Conservation (phyloP, 1,284 basidiomycete species). For the Cryptococcus maquisensis region DNA sequence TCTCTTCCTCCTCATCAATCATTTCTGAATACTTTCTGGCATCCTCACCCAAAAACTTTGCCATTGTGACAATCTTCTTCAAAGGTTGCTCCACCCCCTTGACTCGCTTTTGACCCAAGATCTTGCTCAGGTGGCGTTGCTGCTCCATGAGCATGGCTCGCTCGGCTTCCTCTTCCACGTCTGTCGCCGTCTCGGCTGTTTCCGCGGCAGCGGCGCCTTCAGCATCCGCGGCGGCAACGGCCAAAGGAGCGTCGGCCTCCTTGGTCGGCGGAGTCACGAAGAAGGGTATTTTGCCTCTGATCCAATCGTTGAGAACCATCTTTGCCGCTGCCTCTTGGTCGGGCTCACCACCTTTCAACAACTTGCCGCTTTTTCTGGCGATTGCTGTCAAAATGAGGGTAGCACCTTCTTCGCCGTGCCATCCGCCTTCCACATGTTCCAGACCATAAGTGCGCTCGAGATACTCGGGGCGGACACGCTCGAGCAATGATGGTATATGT, state of each 20-base stretch:
- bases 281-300: slow-evolving; percentile 70
- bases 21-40: slow-evolving; percentile 33
- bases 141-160: slow-evolving; percentile 42
- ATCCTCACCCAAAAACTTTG: slow-evolving; percentile 53
- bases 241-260: slow-evolving; percentile 23
- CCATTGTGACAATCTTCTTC: slow-evolving; percentile 55
- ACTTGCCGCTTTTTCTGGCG: slow-evolving; percentile 83
- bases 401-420: slow-evolving; percentile 53
- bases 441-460: slow-evolving; percentile 86
- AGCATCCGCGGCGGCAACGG: neutral
- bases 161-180: slow-evolving; percentile 12
- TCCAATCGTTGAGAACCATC: slow-evolving; percentile 96
- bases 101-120: slow-evolving; percentile 49
- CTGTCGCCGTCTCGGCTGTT: slow-evolving; percentile 19
- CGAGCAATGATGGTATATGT: slow-evolving; percentile 83
- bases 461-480: slow-evolving; percentile 87
- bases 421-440: slow-evolving; percentile 54
- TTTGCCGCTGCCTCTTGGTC: slow-evolving; percentile 90
- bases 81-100: slow-evolving; percentile 57
- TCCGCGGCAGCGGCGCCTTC: slow-evolving; percentile 9
- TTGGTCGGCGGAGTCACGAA: slow-evolving; percentile 52
- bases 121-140: slow-evolving; percentile 43
- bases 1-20: slow-evolving; percentile 41
- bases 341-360: slow-evolving; percentile 91
- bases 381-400: slow-evolving; percentile 80